A percentile compares a stretch with the other conserved stretches of the same genome.
These are phyloP conservation scores for Pestalotiopsis sp. DNA, from an alignment of 2,329 filamentous ascomycete species.

Conservation along the genomic window DNA sequence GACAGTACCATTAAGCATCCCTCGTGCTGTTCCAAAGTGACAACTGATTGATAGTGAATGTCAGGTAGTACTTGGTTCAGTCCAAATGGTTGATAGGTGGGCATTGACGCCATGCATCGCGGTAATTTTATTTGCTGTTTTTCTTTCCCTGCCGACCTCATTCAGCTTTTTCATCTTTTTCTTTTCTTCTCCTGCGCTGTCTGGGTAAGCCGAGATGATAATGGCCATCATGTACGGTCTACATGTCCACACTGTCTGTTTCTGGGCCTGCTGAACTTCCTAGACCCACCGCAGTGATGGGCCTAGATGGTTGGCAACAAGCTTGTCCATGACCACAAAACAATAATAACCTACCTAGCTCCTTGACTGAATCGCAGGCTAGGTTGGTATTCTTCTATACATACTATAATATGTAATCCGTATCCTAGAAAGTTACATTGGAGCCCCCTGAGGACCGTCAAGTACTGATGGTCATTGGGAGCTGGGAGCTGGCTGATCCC, in stretches of 20 bases:
- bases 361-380: constrained; percentile 9
- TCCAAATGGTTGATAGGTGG: not conserved
- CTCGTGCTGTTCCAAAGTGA: not conserved
- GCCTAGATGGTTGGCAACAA: not conserved
- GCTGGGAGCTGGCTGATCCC: not conserved
- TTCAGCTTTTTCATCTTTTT: not conserved
- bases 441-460: not conserved
- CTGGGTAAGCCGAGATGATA: not conserved
- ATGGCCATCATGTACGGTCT: not conserved
- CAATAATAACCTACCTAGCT: not conserved
- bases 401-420: not conserved
- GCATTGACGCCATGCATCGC: not conserved
- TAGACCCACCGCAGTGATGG: not conserved
- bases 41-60: not conserved
- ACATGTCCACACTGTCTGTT: not conserved
- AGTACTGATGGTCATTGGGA: not conserved
- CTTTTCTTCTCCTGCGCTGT: not conserved
- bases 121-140: not conserved
- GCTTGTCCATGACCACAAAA: constrained; percentile 1
- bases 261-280: not conserved
- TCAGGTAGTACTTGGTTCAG: not conserved
- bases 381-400: not conserved
- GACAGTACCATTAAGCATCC: not conserved
- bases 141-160: not conserved
- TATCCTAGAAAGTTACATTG: constrained; percentile 7